These are phyloP conservation scores for Rosellinia necatrix DNA, from an alignment of 2,329 filamentous ascomycete species.

Conservation along the genomic window DNA sequence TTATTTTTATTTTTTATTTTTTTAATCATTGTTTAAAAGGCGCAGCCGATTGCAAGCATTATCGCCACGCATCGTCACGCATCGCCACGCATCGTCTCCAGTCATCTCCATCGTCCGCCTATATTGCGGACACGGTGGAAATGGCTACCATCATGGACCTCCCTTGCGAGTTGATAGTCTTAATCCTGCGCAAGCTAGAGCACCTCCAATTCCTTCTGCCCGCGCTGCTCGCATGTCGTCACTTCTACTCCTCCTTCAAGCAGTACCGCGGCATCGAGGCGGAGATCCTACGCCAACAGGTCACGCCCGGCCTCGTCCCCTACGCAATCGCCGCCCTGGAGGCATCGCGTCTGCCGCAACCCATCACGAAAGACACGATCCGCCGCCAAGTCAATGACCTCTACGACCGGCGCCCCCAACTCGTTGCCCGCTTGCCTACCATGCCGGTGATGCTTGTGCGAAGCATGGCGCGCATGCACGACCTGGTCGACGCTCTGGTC, in stretches of 20 bases:
- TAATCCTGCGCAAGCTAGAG: slow-evolving; percentile 15
- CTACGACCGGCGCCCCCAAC: not conserved
- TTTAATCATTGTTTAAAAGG: no score
- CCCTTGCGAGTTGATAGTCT: slow-evolving; percentile 7
- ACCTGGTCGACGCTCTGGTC: slow-evolving; percentile 13
- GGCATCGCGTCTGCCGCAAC: not conserved
- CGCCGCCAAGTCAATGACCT: not conserved
- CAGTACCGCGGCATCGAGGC: slow-evolving; percentile 2
- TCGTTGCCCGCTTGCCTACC: not conserved
- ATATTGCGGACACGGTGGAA: not conserved
- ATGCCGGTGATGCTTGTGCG: not conserved
- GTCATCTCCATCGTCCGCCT: no score
- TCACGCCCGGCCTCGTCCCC: not conserved
- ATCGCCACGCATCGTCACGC: no score
- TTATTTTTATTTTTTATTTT: no score
- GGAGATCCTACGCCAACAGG: slow-evolving; percentile 20
- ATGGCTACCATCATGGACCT: not conserved
- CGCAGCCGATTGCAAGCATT: no score
- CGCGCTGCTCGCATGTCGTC: slow-evolving; percentile 19
- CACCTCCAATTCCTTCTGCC: slow-evolving; percentile 15
- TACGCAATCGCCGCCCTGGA: not conserved
- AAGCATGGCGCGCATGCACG: slow-evolving; percentile 19
- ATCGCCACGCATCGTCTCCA: no score
- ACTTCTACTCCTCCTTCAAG: slow-evolving; percentile 22
- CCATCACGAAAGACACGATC: not conserved